Evolutionary conservation across 768 basidiomycete genomes (phyloP), one percentile per base, ranked within the genome.

Genomic region (Pholiota microspora): DNA sequence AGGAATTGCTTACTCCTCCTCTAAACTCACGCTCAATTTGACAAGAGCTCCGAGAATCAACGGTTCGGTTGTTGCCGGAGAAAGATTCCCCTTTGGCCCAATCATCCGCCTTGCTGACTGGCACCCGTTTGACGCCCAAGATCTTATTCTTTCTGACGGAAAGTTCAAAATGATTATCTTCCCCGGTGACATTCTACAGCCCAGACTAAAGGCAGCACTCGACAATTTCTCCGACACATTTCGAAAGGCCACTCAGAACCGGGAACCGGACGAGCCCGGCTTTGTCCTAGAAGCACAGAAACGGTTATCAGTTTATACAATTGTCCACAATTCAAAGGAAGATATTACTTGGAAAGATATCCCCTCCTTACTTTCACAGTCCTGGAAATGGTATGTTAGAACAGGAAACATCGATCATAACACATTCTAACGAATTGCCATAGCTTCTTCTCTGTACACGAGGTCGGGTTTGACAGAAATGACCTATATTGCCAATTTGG

Each of bases 271-370:
- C 12, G 7, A 6, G 12, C 29, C 12, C 12, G 29, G 29, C 29
- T 6, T 6, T 31, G 6, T 31, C 7, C 6, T 6, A 6, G 29
- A 12, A 31, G 29, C 12, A 12, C 6, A 12, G 29, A 31, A 12
- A 6, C 29, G 29, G 7, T 6, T 54, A 7, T 9, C 23, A 2
- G 16, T 54, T 2, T 48, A 40, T 27, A 54, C 46, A 9, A 35
- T 54, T 24, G 31, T 40, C 8, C 36, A 34, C 24, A 46, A 48
- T 21, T 13, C 16, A 23, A 54, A 54, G 34, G 53, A 48, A 38
- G 53, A 54, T 27, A 38, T 54, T 8, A 54, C 47, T 28, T 54
- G 53, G 53, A 48, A 24, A 21, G 45, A 54, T 13, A 27, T 54
- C 13, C 53, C 45, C 9, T 24, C 34, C 28, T 25, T 24, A 10